Conservation (phyloP, 805 yeast genomes). For the Candida montana region DNA sequence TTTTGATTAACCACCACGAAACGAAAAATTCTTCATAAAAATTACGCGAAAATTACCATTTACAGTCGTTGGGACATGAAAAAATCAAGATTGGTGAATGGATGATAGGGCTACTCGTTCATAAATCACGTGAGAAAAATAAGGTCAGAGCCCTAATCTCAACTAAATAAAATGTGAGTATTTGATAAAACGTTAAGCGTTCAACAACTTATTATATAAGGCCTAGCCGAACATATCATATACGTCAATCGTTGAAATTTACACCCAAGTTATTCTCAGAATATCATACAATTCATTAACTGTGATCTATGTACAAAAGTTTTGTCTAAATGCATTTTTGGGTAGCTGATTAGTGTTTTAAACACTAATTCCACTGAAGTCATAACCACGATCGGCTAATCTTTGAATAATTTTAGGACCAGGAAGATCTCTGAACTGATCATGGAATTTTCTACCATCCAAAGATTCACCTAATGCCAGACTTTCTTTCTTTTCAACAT, state of each 20-base stretch:
- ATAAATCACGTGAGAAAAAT: not conserved
- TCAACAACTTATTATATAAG: no score
- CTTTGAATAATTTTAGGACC: constrained; percentile 44
- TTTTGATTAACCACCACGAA: constrained; percentile 2
- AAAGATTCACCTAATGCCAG: constrained; percentile 40
- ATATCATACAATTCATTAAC: constrained; percentile 11
- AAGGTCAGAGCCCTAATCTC: no score
- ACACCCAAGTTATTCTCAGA: no score
- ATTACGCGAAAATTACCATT: not conserved
- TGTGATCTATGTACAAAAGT: constrained; percentile 10
- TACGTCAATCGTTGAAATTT: no score
- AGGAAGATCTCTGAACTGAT: constrained; percentile 34
- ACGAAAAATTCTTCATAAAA: not conserved
- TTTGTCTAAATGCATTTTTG: not conserved
- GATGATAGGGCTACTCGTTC: constrained; percentile 1
- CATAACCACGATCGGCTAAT: constrained; percentile 37
- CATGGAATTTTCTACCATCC: constrained; percentile 42
- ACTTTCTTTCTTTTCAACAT: constrained; percentile 40
- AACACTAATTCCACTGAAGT: constrained; percentile 27
- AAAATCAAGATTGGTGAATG: not conserved
- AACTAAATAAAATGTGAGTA: no score
- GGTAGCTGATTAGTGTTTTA: not conserved
- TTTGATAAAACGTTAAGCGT: no score
- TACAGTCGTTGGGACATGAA: not conserved
- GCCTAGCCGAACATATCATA: no score